Conservation (phyloP, 2,329 filamentous ascomycete genomes). For the Xylaria sp. region DNA sequence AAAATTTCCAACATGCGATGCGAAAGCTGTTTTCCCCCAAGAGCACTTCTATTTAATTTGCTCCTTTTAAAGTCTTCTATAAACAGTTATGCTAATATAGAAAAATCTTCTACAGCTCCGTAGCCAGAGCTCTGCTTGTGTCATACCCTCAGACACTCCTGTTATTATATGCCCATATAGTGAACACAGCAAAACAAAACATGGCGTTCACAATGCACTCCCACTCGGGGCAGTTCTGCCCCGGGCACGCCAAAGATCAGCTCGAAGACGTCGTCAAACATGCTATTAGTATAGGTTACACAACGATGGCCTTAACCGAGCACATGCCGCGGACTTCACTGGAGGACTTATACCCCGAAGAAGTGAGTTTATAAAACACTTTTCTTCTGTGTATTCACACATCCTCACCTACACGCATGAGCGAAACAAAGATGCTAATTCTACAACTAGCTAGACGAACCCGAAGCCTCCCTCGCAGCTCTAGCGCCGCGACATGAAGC, state of each 20-base stretch:
- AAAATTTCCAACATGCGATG: neutral
- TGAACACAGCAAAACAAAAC: neutral
- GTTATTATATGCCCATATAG: neutral
- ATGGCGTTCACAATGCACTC: conserved; percentile 99
- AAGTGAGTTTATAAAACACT: conserved; percentile 61
- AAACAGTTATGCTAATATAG: neutral
- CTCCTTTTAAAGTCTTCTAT: neutral
- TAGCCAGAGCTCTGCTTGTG: neutral
- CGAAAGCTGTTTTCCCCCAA: neutral
- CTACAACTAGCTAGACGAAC: conserved; percentile 59
- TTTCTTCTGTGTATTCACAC: neutral
- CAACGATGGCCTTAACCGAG: conserved; percentile 88
- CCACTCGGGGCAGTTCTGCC: conserved; percentile 97
- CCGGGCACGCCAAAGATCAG: conserved; percentile 84
- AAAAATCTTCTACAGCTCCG: neutral
- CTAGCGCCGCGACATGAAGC: conserved; percentile 70
- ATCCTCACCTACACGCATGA: neutral
- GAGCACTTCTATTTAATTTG: neutral
- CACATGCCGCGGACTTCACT: conserved; percentile 86
- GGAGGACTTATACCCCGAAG: conserved; percentile 91
- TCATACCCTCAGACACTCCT: neutral
- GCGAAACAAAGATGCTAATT: conserved; percentile 2
- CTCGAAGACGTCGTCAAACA: conserved; percentile 85
- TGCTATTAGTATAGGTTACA: conserved; percentile 82
- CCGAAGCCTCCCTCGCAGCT: conserved; percentile 58